Percentiles rank a stretch among this genome's conserved stretches.
phyloP scores from a whole-genome alignment of 169 alveolate species.

The Plasmodium gonderi region DNA sequence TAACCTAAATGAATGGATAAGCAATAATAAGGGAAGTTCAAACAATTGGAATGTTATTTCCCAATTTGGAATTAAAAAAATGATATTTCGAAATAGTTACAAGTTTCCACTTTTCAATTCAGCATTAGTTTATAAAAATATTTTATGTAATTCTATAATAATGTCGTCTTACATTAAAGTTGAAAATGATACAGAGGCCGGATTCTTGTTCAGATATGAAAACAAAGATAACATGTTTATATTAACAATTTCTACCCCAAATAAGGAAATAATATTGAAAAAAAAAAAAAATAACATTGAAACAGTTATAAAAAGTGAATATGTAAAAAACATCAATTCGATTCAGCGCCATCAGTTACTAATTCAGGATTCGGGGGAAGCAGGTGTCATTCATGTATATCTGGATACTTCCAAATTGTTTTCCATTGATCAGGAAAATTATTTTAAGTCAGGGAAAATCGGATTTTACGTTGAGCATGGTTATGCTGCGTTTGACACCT shows the following conservation, averaged over 20 bases:
- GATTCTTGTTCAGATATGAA: constrained; percentile 56
- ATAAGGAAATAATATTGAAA: constrained; percentile 36
- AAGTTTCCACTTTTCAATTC: constrained; percentile 7
- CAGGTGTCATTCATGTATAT: constrained; percentile 14
- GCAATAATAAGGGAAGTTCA: neutral
- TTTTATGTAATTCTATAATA: constrained; percentile 24
- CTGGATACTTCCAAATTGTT: constrained; percentile 28
- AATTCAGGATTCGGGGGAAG: constrained; percentile 47
- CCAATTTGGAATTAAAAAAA: constrained; percentile 41
- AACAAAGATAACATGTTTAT: constrained; percentile 56
- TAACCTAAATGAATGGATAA: constrained; percentile 24
- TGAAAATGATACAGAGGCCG: constrained; percentile 55
- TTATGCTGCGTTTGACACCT: constrained; percentile 54
- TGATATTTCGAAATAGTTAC: constrained; percentile 1
- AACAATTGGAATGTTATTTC: constrained; percentile 35
- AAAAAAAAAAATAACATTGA: constrained; percentile 24
- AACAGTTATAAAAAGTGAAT: constrained; percentile 16
- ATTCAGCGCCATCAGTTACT: constrained; percentile 53
- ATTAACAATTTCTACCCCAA: constrained; percentile 26
- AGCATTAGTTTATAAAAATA: constrained; percentile 18
- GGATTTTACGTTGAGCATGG: constrained; percentile 53
- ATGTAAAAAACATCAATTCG: constrained; percentile 35
- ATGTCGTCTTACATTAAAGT: constrained; percentile 44
- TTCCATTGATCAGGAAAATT: constrained; percentile 11
- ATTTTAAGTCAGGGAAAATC: constrained; percentile 28